phyloP scores from a whole-genome alignment of 2,329 filamentous ascomycete species.

The Microthyrium microscopicum region DNA sequence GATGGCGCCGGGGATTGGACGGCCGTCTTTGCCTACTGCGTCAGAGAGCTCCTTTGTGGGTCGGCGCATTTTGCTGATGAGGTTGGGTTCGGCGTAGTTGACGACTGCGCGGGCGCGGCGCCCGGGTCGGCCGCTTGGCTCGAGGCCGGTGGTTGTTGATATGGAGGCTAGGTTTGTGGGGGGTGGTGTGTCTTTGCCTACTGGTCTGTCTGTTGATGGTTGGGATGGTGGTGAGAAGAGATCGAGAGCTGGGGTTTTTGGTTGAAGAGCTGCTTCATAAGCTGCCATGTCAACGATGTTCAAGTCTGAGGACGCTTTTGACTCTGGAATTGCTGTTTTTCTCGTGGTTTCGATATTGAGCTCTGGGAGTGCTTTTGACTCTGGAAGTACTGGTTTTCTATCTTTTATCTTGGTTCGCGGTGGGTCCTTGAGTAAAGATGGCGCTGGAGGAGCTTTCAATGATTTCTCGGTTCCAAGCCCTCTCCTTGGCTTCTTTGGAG shows the following conservation, averaged over 20 bases:
- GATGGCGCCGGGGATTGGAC: constrained; percentile 8
- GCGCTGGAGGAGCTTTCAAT: not conserved
- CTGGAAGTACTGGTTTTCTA: not conserved
- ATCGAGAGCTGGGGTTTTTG: constrained; percentile 22
- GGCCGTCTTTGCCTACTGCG: constrained; percentile 19
- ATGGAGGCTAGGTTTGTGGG: constrained; percentile 20
- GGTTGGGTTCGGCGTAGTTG: constrained; percentile 32
- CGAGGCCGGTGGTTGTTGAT: constrained; percentile 17
- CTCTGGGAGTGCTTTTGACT: not conserved
- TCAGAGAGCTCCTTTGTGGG: constrained; percentile 30
- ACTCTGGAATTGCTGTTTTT: constrained; percentile 1
- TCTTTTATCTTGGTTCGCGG: not conserved
- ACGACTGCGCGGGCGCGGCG: constrained; percentile 29
- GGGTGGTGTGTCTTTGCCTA: constrained; percentile 26
- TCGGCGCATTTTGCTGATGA: constrained; percentile 32
- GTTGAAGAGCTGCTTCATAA: constrained; percentile 16
- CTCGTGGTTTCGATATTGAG: not conserved
- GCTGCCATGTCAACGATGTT: not conserved
- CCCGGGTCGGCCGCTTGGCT: constrained; percentile 22
- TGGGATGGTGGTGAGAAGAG: constrained; percentile 28
- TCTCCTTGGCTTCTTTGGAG: constrained; percentile 21
- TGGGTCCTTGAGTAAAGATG: not conserved
- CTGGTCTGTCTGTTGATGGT: constrained; percentile 18
- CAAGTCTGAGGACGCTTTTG: not conserved
- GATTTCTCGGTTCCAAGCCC: constrained; percentile 2